These are phyloP conservation scores for Lyophyllum semitale DNA, from an alignment of 768 basidiomycete species.

Conservation along the genomic window DNA sequence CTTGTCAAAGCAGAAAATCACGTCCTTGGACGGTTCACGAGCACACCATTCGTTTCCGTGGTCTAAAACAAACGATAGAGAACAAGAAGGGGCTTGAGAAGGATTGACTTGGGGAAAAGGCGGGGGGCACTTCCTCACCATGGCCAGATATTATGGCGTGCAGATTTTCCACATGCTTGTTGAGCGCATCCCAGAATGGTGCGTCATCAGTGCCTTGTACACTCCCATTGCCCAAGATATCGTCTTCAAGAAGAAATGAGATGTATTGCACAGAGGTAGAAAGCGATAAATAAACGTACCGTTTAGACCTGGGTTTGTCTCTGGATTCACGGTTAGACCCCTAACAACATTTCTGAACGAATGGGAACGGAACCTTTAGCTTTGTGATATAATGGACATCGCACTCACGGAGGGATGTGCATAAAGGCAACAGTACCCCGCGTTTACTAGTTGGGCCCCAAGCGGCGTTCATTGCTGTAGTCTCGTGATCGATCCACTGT, in stretches of 20 bases:
- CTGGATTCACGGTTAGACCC: constrained; percentile 33
- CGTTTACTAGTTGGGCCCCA: constrained; percentile 59
- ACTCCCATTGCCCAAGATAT: constrained; percentile 48
- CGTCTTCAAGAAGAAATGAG: constrained; percentile 38
- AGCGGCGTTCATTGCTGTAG: constrained; percentile 48
- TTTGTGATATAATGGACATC: not conserved
- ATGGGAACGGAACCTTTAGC: not conserved
- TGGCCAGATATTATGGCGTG: constrained; percentile 73
- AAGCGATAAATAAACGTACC: constrained; percentile 25
- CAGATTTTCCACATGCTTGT: constrained; percentile 61
- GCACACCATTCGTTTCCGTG: constrained; percentile 84
- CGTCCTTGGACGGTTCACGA: constrained; percentile 58
- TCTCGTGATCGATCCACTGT: constrained; percentile 59
- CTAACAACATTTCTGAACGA: constrained; percentile 36
- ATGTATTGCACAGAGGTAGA: not conserved
- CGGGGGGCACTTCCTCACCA: constrained; percentile 44
- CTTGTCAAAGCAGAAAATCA: constrained; percentile 77
- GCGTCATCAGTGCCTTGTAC: constrained; percentile 61
- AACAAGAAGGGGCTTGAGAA: not conserved
- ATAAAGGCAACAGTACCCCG: constrained; percentile 70
- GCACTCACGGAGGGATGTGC: constrained; percentile 70
- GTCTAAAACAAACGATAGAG: constrained; percentile 36
- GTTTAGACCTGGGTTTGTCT: constrained; percentile 45
- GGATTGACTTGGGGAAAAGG: too few species aligned
- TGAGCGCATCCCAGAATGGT: constrained; percentile 65